A percentile compares a stretch with the other conserved stretches of the same genome.
Evolutionary conservation across 1,284 basidiomycete genomes (phyloP).

Genomic region (Pseudozyma flocculosa): DNA sequence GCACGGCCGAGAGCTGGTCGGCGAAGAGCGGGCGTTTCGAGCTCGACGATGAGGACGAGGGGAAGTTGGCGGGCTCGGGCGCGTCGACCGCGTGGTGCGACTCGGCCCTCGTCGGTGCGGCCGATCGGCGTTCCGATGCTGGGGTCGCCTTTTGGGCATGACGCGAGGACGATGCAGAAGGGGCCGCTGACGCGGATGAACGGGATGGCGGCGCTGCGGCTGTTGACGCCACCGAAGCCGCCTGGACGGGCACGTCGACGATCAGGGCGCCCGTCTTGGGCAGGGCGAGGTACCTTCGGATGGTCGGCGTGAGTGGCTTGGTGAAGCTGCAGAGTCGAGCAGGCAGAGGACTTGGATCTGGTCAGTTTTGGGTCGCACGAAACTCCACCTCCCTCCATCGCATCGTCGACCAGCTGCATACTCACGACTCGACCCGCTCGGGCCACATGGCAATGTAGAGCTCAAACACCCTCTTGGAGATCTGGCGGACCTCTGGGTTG

Average conservation of each 20-base stretch:
- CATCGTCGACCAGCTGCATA: constrained; percentile 1
- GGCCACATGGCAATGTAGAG: constrained; percentile 59
- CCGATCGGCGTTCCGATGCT: constrained; percentile 2
- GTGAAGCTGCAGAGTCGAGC: constrained; percentile 55
- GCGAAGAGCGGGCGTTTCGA: constrained; percentile 18
- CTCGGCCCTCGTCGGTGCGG: neutral
- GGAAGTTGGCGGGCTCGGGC: too few species aligned
- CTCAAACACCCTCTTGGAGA: constrained; percentile 60
- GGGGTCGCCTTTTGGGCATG: neutral
- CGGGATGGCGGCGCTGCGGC: neutral
- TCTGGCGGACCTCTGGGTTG: constrained; percentile 61
- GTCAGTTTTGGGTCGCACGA: neutral
- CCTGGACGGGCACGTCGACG: constrained; percentile 9
- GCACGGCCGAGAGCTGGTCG: constrained; percentile 24
- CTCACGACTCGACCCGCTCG: constrained; percentile 60
- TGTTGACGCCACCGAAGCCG: neutral
- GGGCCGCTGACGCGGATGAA: constrained; percentile 1
- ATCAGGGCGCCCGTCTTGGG: constrained; percentile 42
- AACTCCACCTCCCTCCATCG: too few species aligned
- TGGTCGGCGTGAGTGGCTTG: constrained; percentile 61
- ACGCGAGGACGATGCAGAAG: neutral
- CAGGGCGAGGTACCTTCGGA: constrained; percentile 58
- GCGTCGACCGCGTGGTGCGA: too few species aligned
- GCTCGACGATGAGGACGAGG: too few species aligned
- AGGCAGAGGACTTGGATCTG: neutral